These are phyloP conservation scores for Colletotrichum tamarilloi DNA, from an alignment of 2,329 filamentous ascomycete genomes.

Conservation along the genomic window DNA sequence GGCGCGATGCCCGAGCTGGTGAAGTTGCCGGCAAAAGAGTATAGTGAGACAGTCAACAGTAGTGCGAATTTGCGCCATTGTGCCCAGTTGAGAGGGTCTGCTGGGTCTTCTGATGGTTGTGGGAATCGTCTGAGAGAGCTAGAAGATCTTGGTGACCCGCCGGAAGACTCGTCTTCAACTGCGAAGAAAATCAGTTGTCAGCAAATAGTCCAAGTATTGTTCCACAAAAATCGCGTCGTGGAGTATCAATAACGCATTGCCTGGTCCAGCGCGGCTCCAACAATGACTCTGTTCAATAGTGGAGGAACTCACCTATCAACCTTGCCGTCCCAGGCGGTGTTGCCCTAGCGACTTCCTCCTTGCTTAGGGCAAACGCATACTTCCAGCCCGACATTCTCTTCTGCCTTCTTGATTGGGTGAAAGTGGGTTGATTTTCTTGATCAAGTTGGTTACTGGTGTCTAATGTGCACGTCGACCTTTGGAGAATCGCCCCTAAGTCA, in stretches of 20 bases:
- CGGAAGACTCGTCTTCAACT: conserved; percentile 8
- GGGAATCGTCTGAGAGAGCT: conserved; percentile 38
- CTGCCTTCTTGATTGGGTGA: not conserved
- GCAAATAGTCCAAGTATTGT: not conserved
- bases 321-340: conserved; percentile 38
- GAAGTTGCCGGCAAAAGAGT: conserved; percentile 49
- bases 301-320: conserved; percentile 35
- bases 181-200: not conserved
- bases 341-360: conserved; percentile 34
- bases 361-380: conserved; percentile 38
- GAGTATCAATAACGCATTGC: no score
- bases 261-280: not conserved
- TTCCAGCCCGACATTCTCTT: conserved; percentile 36
- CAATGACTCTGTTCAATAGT: no score
- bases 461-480: not conserved
- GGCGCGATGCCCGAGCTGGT: conserved; percentile 45
- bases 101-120: conserved; percentile 43
- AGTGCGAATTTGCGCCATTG: conserved; percentile 45
- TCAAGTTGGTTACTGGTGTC: not conserved
- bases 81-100: conserved; percentile 50
- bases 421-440: not conserved
- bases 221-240: no score
- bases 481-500: not conserved
- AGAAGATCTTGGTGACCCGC: conserved; percentile 6
- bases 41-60: conserved; percentile 43